A percentile compares a stretch with the other conserved stretches of the same genome.
These are phyloP conservation scores for Gossypium ekmanianum DNA, from an alignment of 345 rosid genomes.

Conservation along the genomic window DNA sequence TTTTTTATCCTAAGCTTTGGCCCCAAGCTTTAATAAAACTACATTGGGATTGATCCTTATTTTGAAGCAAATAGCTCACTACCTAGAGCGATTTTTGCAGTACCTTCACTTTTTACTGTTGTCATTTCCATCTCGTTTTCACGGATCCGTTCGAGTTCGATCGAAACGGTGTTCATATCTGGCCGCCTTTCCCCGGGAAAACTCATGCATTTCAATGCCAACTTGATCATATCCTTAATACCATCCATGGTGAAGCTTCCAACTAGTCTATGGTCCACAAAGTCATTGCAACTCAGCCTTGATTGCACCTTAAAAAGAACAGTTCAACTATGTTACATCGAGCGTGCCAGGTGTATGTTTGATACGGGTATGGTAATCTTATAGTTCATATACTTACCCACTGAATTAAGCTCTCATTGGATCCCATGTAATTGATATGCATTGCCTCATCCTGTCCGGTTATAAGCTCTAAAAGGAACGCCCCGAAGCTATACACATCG, in stretches of 20 bases:
- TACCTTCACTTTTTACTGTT: conserved; percentile 53
- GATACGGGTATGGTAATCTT: no score
- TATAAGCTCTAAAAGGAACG: conserved; percentile 63
- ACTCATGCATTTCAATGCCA: conserved; percentile 43
- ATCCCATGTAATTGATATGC: conserved; percentile 24
- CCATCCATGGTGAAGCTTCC: conserved; percentile 52
- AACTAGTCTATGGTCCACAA: conserved; percentile 47
- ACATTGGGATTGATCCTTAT: neutral
- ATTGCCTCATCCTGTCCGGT: conserved; percentile 41
- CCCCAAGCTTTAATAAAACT: conserved; percentile 8
- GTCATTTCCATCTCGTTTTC: conserved; percentile 50
- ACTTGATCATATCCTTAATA: conserved; percentile 36
- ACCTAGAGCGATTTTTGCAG: conserved; percentile 48
- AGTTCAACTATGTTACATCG: neutral
- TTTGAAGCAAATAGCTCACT: conserved; percentile 51
- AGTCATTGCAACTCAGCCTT: conserved; percentile 29
- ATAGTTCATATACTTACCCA: conserved; percentile 36
- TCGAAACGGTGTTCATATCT: conserved; percentile 41
- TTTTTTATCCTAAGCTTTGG: conserved; percentile 12
- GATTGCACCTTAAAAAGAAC: conserved; percentile 36
- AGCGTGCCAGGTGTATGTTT: neutral
- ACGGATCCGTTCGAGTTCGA: conserved; percentile 47
- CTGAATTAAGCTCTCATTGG: conserved; percentile 38
- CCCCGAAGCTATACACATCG: conserved; percentile 65
- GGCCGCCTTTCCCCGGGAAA: conserved; percentile 40